phyloP scores from a whole-genome alignment of 2,329 filamentous ascomycete species.

The Epichloe gansuensis region DNA sequence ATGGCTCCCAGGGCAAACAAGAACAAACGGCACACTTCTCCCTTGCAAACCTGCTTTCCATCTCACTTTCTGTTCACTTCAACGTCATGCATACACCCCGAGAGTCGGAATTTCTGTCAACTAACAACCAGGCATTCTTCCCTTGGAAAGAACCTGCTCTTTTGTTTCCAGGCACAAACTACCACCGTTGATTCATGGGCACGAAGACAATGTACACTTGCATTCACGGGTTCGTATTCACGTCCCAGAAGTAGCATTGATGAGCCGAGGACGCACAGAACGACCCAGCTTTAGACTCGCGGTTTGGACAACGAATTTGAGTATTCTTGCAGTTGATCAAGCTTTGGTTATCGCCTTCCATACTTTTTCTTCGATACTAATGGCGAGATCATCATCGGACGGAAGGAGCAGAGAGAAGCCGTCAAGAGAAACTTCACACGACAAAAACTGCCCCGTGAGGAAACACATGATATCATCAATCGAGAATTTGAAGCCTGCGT shows the following conservation, averaged over 20 bases:
- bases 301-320: neutral
- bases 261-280: neutral
- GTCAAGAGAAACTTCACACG: slow-evolving; percentile 13
- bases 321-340: neutral
- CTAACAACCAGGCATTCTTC: neutral
- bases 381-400: neutral
- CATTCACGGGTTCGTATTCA: neutral
- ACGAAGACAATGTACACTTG: neutral
- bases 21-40: neutral
- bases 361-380: neutral
- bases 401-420: neutral
- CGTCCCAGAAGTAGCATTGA: neutral
- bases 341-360: neutral
- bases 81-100: neutral
- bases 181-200: neutral
- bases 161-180: neutral
- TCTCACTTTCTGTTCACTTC: neutral
- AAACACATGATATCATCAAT: neutral
- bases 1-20: neutral
- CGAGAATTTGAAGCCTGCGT: slow-evolving; percentile 17
- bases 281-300: neutral
- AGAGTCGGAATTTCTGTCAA: neutral
- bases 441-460: slow-evolving; percentile 9
- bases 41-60: neutral
- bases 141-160: neutral